Evolutionary conservation across 2,329 filamentous ascomycete genomes (phyloP).

Genomic region (Apiospora hydei): DNA sequence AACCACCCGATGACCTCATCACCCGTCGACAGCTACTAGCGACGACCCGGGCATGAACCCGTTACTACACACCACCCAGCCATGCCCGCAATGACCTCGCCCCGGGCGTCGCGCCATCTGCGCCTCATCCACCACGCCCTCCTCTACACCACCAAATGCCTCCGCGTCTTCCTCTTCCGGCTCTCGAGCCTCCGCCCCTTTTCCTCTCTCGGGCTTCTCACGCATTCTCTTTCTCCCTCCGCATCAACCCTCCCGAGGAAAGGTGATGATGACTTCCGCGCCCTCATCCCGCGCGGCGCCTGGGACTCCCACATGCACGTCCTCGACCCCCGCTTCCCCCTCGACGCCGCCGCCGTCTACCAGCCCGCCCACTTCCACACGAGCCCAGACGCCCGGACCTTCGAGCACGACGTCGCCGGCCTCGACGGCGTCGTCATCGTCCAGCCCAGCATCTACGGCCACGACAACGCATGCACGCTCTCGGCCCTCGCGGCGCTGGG

Average conservation of each 20-base stretch:
- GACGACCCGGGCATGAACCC: neutral
- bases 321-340: constrained; percentile 60
- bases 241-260: neutral
- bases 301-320: constrained; percentile 73
- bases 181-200: neutral
- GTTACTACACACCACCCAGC: neutral
- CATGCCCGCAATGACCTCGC: constrained; percentile 6
- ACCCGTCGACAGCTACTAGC: neutral
- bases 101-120: neutral
- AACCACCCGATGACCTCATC: no score
- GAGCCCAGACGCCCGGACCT: constrained; percentile 57
- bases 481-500: constrained; percentile 59
- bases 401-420: constrained; percentile 55
- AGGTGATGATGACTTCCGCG: neutral
- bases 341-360: constrained; percentile 58
- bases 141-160: neutral
- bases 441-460: constrained; percentile 68
- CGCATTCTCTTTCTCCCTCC: neutral
- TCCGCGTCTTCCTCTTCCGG: neutral
- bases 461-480: constrained; percentile 66
- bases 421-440: constrained; percentile 65
- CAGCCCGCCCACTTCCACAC: constrained; percentile 53
- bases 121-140: constrained; percentile 10
- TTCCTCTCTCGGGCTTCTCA: neutral
- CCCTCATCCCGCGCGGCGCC: constrained; percentile 49